phyloP scores from a whole-genome alignment of 1,284 basidiomycete species.

The Xanthoconium separans region DNA sequence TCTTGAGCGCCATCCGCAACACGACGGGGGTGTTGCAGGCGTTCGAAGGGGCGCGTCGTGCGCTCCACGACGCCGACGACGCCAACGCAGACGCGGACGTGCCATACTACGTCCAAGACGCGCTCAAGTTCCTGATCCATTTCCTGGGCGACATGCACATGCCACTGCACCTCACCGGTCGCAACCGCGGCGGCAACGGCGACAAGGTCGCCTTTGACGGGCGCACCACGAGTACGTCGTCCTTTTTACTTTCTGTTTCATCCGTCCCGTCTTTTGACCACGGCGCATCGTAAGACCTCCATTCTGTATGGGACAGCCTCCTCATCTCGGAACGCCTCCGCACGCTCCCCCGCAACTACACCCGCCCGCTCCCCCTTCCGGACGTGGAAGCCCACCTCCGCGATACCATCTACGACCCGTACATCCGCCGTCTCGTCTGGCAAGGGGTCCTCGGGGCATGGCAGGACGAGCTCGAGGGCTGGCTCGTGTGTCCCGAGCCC shows the following conservation, averaged over 20 bases:
- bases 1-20: constrained; percentile 75
- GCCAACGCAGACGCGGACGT: constrained; percentile 21
- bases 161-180: constrained; percentile 86
- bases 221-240: constrained; percentile 62
- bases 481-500: constrained; percentile 59
- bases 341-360: constrained; percentile 73
- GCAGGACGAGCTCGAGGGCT: constrained; percentile 53
- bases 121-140: constrained; percentile 88
- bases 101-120: constrained; percentile 34
- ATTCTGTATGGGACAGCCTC: constrained; percentile 83
- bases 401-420: constrained; percentile 85
- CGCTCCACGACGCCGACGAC: neutral
- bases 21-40: constrained; percentile 59
- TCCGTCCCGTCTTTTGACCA: no score
- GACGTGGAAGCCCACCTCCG: constrained; percentile 74
- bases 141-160: constrained; percentile 91
- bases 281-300: no score
- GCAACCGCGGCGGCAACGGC: constrained; percentile 83
- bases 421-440: constrained; percentile 81
- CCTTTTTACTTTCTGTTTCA: no score
- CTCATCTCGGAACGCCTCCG: constrained; percentile 83
- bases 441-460: constrained; percentile 76
- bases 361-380: constrained; percentile 58
- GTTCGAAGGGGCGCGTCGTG: constrained; percentile 30
- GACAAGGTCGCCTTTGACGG: constrained; percentile 71